A percentile compares a stretch with the other conserved stretches of the same genome.
phyloP scores from a whole-genome alignment of 176 grass and related monocot species.

The Rhynchospora breviuscula region DNA sequence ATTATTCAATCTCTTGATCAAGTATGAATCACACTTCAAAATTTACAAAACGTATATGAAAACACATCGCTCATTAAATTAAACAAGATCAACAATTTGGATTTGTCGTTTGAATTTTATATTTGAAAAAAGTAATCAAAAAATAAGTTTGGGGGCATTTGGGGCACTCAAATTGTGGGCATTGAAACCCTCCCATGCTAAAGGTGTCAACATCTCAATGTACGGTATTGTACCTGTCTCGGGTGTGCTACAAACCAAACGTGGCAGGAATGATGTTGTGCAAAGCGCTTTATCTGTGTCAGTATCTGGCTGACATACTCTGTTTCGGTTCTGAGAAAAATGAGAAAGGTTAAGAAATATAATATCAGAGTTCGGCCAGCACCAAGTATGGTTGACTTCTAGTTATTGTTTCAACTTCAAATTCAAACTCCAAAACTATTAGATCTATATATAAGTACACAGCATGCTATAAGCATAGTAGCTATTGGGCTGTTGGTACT shows the following conservation, averaged over 20 bases:
- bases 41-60: too few species aligned
- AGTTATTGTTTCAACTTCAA: not conserved
- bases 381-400: not conserved
- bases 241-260: constrained; percentile 99
- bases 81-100: too few species aligned
- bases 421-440: not conserved
- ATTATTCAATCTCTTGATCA: too few species aligned
- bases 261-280: constrained; percentile 89
- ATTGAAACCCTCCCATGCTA: too few species aligned
- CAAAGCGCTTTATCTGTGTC: constrained; percentile 90
- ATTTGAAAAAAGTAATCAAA: too few species aligned
- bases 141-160: too few species aligned
- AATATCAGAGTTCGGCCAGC: not conserved
- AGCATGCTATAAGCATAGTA: not conserved
- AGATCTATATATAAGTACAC: not conserved
- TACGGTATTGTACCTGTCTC: constrained; percentile 63
- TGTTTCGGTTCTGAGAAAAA: constrained; percentile 71
- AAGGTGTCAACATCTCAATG: not conserved
- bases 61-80: too few species aligned
- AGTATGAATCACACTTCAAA: too few species aligned
- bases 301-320: constrained; percentile 97
- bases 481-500: not conserved
- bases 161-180: too few species aligned
- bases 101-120: too few species aligned
- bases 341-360: not conserved